phyloP scores from a whole-genome alignment of 73 alveolate species.

The Stentor roeselii region DNA sequence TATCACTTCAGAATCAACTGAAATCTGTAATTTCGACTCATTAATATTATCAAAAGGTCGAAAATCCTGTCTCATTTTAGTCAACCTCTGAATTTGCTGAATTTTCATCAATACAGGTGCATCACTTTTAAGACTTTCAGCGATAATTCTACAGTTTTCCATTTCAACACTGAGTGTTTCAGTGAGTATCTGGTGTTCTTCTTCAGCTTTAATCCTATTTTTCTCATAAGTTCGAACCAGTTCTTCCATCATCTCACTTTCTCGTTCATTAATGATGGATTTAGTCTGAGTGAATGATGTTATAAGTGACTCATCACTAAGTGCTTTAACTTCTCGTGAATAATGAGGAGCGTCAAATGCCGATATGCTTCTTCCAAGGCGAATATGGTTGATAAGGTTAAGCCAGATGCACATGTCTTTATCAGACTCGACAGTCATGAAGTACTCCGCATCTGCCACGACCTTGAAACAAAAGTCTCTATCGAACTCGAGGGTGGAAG shows the following conservation, averaged over 20 bases:
- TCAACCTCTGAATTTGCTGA: background rate
- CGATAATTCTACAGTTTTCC: background rate
- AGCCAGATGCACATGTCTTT: slow-evolving; percentile 23
- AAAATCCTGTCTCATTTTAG: background rate
- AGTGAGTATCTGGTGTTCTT: background rate
- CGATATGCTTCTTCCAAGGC: background rate
- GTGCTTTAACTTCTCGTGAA: background rate
- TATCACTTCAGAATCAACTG: background rate
- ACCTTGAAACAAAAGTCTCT: background rate
- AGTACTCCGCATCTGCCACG: background rate
- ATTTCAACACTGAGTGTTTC: background rate
- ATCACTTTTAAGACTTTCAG: background rate
- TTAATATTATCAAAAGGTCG: slow-evolving; percentile 3
- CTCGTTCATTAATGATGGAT: background rate
- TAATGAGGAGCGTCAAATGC: background rate
- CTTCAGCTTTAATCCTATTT: background rate
- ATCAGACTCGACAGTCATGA: slow-evolving; percentile 14
- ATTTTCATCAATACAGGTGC: slow-evolving; percentile 1
- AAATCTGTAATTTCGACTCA: background rate
- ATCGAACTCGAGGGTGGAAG: background rate
- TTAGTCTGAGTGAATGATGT: background rate
- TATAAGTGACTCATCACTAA: slow-evolving; percentile 2
- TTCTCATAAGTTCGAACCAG: background rate
- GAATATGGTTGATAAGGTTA: slow-evolving; percentile 16
- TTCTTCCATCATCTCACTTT: background rate